Percentiles rank a stretch among this genome's conserved stretches.
These are phyloP conservation scores for Pilobolus umbonatus DNA, from an alignment of 192 early-diverging fungal species.

Conservation along the genomic window DNA sequence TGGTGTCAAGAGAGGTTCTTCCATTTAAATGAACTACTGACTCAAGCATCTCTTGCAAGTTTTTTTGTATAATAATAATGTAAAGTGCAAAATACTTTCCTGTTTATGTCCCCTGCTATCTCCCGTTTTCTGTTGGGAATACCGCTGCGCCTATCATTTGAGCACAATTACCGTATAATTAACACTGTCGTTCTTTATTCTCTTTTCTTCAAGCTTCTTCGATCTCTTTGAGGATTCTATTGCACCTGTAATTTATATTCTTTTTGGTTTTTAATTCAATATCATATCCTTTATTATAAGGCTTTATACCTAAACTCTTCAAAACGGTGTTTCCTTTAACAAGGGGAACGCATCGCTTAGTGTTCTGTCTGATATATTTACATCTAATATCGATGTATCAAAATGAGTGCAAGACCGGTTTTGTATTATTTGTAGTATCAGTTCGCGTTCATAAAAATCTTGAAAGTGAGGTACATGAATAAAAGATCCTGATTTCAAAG, in stretches of 20 bases:
- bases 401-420: slow-evolving; percentile 2
- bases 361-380: slow-evolving; percentile 1
- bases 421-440: neutral
- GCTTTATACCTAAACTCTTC: neutral
- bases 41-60: slow-evolving; percentile 16
- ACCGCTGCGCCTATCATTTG: neutral
- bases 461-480: neutral
- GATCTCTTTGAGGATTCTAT: slow-evolving; percentile 2
- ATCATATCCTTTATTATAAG: neutral
- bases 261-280: slow-evolving; percentile 1
- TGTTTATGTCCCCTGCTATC: slow-evolving; percentile 1
- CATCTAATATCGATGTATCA: neutral
- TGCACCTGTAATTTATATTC: slow-evolving; percentile 1
- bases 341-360: slow-evolving; percentile 1
- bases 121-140: neutral
- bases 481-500: neutral
- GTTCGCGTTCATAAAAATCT: neutral
- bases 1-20: slow-evolving; percentile 12
- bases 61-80: slow-evolving; percentile 12
- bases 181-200: neutral
- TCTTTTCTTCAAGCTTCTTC: slow-evolving; percentile 1
- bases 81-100: slow-evolving; percentile 7
- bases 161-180: neutral
- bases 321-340: neutral
- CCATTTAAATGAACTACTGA: slow-evolving; percentile 9